Evolutionary conservation across 2,329 filamentous ascomycete genomes (phyloP).

Genomic region (Trichoderma sp.): DNA sequence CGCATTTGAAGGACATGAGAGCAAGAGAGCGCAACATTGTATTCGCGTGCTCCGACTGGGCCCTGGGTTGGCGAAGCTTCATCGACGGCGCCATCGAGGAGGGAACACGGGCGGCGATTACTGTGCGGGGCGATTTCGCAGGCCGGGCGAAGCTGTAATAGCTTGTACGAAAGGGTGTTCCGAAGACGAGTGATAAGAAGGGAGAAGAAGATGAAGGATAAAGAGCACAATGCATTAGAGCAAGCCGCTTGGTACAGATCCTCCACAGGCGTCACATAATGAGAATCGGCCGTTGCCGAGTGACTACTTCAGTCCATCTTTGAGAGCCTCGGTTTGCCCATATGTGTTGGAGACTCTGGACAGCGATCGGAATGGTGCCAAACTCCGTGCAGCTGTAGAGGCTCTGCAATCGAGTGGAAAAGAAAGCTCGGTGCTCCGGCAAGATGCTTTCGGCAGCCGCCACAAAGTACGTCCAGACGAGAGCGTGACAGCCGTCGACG

Average conservation of each 20-base stretch:
- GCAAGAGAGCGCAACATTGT: constrained; percentile 15
- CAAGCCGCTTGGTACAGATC: background rate
- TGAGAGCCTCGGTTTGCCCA: constrained; percentile 19
- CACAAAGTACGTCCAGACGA: constrained; percentile 23
- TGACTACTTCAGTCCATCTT: constrained; percentile 24
- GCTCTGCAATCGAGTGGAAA: constrained; percentile 13
- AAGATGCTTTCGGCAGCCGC: constrained; percentile 16
- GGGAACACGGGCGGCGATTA: constrained; percentile 19
- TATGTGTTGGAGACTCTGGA: constrained; percentile 16
- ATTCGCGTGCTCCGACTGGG: constrained; percentile 22
- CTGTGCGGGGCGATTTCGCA: constrained; percentile 9
- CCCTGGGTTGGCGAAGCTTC: constrained; percentile 22
- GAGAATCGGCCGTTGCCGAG: constrained; percentile 15
- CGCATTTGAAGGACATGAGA: constrained; percentile 20
- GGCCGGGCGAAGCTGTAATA: constrained; percentile 6
- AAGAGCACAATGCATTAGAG: background rate
- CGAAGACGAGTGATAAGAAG: background rate
- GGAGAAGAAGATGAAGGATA: background rate
- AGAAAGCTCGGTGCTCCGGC: constrained; percentile 15
- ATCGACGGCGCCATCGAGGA: constrained; percentile 23
- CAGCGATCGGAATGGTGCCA: constrained; percentile 22
- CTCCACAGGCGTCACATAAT: constrained; percentile 13
- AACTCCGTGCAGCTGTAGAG: constrained; percentile 23
- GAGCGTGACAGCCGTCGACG: constrained; percentile 17
- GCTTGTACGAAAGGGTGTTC: background rate